These are phyloP conservation scores for Aureobasidium namibiae DNA, from an alignment of 2,329 filamentous ascomycete genomes.

Conservation along the genomic window DNA sequence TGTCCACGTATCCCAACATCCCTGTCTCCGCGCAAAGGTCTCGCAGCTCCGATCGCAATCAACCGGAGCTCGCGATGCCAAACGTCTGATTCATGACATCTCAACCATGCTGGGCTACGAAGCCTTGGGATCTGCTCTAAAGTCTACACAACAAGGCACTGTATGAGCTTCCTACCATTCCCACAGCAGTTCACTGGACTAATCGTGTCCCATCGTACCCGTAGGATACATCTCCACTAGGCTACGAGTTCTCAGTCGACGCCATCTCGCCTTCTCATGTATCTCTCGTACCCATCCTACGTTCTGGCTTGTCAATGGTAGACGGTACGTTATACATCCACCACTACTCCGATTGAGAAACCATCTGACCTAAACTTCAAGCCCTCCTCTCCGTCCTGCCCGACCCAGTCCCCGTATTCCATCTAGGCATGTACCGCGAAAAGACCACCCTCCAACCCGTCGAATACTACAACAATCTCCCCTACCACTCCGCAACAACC, in stretches of 20 bases:
- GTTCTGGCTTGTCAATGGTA: slow-evolving; percentile 85
- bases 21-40: slow-evolving; percentile 80
- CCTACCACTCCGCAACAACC: slow-evolving; percentile 52
- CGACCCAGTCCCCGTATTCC: slow-evolving; percentile 71
- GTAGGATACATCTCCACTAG: slow-evolving; percentile 65
- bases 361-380: slow-evolving; percentile 24
- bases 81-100: slow-evolving; percentile 78
- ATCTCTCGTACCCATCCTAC: slow-evolving; percentile 83
- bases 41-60: slow-evolving; percentile 73
- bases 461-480: slow-evolving; percentile 97
- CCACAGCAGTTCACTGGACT: slow-evolving; percentile 26
- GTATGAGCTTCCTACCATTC: slow-evolving; percentile 36
- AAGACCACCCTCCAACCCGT: slow-evolving; percentile 79
- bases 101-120: slow-evolving; percentile 73
- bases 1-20: slow-evolving; percentile 73
- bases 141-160: slow-evolving; percentile 50
- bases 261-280: slow-evolving; percentile 57
- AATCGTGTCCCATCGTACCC: not conserved
- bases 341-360: not conserved
- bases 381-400: slow-evolving; percentile 79
- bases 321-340: slow-evolving; percentile 49
- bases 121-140: slow-evolving; percentile 60
- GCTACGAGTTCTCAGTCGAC: slow-evolving; percentile 62
- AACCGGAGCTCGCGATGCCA: slow-evolving; percentile 66
- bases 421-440: slow-evolving; percentile 91